Evolutionary conservation across 2,329 filamentous ascomycete genomes (phyloP).

Genomic region (Coccinonectria pachysandricola): DNA sequence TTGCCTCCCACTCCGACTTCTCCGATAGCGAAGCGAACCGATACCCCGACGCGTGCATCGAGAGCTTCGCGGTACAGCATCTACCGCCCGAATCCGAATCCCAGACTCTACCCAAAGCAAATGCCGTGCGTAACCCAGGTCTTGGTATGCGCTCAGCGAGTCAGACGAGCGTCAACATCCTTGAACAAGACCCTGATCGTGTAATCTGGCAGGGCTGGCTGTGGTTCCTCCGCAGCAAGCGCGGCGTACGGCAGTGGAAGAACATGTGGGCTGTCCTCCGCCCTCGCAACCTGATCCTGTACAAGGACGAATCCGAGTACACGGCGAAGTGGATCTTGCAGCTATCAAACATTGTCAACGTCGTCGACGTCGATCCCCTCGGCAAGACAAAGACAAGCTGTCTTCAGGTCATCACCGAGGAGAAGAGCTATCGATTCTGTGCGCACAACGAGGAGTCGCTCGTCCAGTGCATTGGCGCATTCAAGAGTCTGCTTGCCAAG

Average conservation of each 20-base stretch:
- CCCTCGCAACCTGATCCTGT: constrained; percentile 73
- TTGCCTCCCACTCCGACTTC: constrained; percentile 78
- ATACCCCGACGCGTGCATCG: constrained; percentile 40
- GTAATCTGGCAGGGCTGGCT: constrained; percentile 93
- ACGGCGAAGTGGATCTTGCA: constrained; percentile 73
- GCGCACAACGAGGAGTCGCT: constrained; percentile 72
- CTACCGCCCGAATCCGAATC: constrained; percentile 5
- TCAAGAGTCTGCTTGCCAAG: constrained; percentile 77
- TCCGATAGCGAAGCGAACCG: constrained; percentile 56
- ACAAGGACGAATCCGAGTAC: constrained; percentile 90
- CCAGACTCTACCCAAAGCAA: constrained; percentile 9
- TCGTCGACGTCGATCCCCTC: constrained; percentile 83
- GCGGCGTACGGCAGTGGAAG: constrained; percentile 87
- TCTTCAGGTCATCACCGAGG: constrained; percentile 87
- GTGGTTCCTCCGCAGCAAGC: constrained; percentile 70
- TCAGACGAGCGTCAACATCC: constrained; percentile 45
- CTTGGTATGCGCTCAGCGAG: constrained; percentile 44
- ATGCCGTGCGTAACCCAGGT: constrained; percentile 20
- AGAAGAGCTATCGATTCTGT: constrained; percentile 72
- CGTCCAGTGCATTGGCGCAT: constrained; percentile 74
- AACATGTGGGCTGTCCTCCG: constrained; percentile 87
- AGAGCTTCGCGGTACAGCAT: constrained; percentile 34
- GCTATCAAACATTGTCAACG: constrained; percentile 71
- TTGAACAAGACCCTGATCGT: constrained; percentile 64
- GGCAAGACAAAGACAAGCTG: constrained; percentile 78